Conservation (phyloP, 192 early-diverging fungal species). For the Rhizophagus sp. region DNA sequence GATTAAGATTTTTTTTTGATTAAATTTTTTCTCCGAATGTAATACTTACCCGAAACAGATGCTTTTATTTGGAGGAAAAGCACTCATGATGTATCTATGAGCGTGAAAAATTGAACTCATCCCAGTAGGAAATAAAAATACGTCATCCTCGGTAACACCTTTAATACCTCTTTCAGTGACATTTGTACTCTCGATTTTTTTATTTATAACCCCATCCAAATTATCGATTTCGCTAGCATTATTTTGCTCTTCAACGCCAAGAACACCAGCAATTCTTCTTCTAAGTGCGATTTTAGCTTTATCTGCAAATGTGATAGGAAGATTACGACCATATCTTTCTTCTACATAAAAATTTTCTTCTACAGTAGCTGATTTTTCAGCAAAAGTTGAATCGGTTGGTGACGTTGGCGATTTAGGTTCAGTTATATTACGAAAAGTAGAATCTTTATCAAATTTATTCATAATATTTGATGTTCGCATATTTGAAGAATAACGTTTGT, state of each 20-base stretch:
- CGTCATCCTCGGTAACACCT: constrained; percentile 72
- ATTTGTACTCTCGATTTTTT: constrained; percentile 40
- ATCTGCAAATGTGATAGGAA: constrained; percentile 66
- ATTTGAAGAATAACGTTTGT: constrained; percentile 25
- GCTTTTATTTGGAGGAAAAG: constrained; percentile 61
- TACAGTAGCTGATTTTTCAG: background rate
- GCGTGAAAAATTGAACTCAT: constrained; percentile 95
- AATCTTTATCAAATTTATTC: background rate
- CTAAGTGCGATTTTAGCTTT: constrained; percentile 74
- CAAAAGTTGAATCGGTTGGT: background rate
- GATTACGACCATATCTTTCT: constrained; percentile 92
- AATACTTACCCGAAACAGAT: constrained; percentile 83
- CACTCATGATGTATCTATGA: constrained; percentile 61
- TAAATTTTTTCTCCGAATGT: background rate
- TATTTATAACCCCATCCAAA: constrained; percentile 27
- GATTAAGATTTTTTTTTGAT: background rate
- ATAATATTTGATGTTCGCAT: background rate
- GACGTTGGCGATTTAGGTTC: constrained; percentile 1
- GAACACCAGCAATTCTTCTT: constrained; percentile 83
- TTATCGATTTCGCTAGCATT: background rate
- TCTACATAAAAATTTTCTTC: constrained; percentile 80
- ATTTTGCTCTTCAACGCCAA: constrained; percentile 38
- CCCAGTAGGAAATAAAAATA: constrained; percentile 85
- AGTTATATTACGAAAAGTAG: background rate
- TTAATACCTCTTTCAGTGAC: constrained; percentile 53